phyloP scores from a whole-genome alignment of 768 basidiomycete genomes.

The Rhodocollybia butyracea region DNA sequence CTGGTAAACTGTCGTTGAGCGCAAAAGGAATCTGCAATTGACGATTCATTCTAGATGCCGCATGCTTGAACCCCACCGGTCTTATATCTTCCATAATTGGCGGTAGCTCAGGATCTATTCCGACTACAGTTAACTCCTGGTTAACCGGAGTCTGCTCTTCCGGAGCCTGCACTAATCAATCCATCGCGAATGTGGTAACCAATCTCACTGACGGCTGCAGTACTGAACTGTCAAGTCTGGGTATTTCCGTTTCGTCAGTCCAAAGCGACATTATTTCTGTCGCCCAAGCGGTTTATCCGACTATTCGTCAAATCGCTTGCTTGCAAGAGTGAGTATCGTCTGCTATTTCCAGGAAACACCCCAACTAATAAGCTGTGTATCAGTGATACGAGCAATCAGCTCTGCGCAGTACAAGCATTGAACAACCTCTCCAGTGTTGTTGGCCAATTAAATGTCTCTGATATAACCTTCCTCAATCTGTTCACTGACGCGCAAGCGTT shows the following conservation, averaged over 20 bases:
- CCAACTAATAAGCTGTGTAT: no score
- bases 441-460: slow-evolving; percentile 25
- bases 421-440: slow-evolving; percentile 39
- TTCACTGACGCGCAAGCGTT: slow-evolving; percentile 22
- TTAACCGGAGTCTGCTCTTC: slow-evolving; percentile 45
- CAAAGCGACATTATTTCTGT: slow-evolving; percentile 21
- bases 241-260: slow-evolving; percentile 18
- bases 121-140: slow-evolving; percentile 46
- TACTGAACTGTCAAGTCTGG: slow-evolving; percentile 25
- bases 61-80: slow-evolving; percentile 38
- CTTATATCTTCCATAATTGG: slow-evolving; percentile 25
- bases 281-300: slow-evolving; percentile 44
- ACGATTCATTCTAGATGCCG: slow-evolving; percentile 16
- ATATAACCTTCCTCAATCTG: slow-evolving; percentile 18
- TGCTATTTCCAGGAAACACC: no score
- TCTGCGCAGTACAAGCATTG: slow-evolving; percentile 54
- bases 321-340: slow-evolving; percentile 48
- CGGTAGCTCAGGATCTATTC: slow-evolving; percentile 26
- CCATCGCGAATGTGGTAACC: slow-evolving; percentile 39
- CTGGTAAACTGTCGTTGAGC: background rate
- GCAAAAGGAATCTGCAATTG: background rate
- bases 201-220: slow-evolving; percentile 48
- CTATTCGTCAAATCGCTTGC: slow-evolving; percentile 45
- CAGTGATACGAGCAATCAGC: slow-evolving; percentile 31
- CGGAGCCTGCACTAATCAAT: slow-evolving; percentile 47